Base-by-base conservation (phyloP, 1,284 basidiomycete genomes). In the Macrocybe sp. region DNA sequence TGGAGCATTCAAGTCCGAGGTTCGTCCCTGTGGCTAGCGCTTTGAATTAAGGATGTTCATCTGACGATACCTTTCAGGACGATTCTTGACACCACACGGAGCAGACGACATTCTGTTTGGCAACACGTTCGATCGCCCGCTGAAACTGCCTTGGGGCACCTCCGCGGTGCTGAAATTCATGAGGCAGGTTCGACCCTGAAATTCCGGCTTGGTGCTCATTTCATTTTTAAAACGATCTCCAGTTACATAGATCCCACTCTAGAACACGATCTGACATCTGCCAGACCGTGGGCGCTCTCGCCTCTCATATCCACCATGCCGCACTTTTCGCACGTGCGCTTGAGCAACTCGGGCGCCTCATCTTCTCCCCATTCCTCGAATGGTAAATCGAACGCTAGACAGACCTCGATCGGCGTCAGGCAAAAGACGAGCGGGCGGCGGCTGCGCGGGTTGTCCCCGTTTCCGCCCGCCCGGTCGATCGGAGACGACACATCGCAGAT, bases 251-350 rank as follows among this genome's bases (percentile, higher is more conserved):
- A 97, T 64, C 93, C 93, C 3, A 89, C 84, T 0, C 70, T 97
- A 29, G 81, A 89, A 55, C 82, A 92, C 53, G 89, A 97, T 63
- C 76, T 96, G 37, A 79, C 68, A 45, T 89, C 74, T 55, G 70
- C 73, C 56, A 76, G 85, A 56, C 94, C 94, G 5, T 96, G 93
- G 91, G 94, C 93, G 0, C 74, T 97, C 41, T 92, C 91, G 0
- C 93, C 93, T 0, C 72, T 93, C 36, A 73, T 97, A 12, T 74
- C 90, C 0, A 93, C 92, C 0, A 94, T 96, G 89, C 89, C 89
- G 3, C 76, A 90, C 59, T 74, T 96, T 49, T 66, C 70, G 6
- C 79, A 92, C 54, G 64, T 65, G 36, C 75, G 72, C 8, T 45
- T 71, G n/a, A 11, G 52, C 14, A 6, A 38, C 1, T 22, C 51